Percentiles rank a stretch among this genome's conserved stretches.
Evolutionary conservation across 305 asterid genomes (phyloP).

Genomic region (Fraxinus velutina): DNA sequence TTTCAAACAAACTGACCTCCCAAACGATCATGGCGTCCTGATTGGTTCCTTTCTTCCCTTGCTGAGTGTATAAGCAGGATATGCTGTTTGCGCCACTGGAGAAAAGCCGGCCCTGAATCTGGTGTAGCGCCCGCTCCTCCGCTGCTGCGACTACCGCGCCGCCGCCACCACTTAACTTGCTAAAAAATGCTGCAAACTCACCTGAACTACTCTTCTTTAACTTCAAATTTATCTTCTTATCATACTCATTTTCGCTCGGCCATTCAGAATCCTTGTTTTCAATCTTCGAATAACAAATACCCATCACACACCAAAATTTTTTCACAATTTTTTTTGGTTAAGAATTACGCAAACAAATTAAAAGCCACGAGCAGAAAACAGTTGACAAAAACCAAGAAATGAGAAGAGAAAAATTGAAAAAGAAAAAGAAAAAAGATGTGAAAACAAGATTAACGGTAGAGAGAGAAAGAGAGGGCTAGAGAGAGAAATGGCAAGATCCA

Average conservation of each 20-base stretch:
- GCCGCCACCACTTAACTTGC: slow-evolving; percentile 66
- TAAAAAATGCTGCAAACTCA: slow-evolving; percentile 62
- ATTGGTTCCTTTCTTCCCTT: slow-evolving; percentile 55
- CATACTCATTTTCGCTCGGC: slow-evolving; percentile 32
- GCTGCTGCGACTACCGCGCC: slow-evolving; percentile 28
- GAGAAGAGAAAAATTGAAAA: neutral
- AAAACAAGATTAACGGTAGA: slow-evolving; percentile 27
- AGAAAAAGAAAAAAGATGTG: neutral
- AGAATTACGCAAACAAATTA: neutral
- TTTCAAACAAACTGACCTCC: slow-evolving; percentile 38
- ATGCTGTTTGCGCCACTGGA: slow-evolving; percentile 35
- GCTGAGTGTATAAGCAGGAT: slow-evolving; percentile 43
- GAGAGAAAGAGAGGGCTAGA: slow-evolving; percentile 22
- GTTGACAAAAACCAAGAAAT: slow-evolving; percentile 14
- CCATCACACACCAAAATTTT: slow-evolving; percentile 41
- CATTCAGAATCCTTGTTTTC: slow-evolving; percentile 44
- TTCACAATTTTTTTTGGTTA: neutral
- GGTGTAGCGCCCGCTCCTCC: slow-evolving; percentile 38
- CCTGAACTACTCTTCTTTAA: slow-evolving; percentile 44
- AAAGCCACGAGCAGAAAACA: neutral
- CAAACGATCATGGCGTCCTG: slow-evolving; percentile 58
- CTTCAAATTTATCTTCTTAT: slow-evolving; percentile 38
- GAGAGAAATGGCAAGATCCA: slow-evolving; percentile 44
- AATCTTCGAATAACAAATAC: slow-evolving; percentile 77
- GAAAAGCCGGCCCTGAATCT: slow-evolving; percentile 42